phyloP scores from a whole-genome alignment of 768 basidiomycete species.

The Clitopilus passeckerianus region DNA sequence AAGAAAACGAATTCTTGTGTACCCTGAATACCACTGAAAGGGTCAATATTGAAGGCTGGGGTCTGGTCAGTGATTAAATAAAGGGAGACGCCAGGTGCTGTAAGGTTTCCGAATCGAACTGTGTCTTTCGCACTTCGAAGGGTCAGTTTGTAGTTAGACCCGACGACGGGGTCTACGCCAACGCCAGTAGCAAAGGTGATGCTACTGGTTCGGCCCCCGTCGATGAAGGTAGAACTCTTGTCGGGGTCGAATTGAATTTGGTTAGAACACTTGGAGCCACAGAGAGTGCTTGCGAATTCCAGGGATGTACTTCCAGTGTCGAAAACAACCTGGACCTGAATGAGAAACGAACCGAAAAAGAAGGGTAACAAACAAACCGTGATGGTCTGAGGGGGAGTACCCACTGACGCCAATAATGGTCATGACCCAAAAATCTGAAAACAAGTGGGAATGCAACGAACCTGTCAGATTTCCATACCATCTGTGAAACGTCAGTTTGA shows the following conservation, averaged over 20 bases:
- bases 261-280: conserved; percentile 34
- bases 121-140: conserved; percentile 42
- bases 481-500: conserved; percentile 18
- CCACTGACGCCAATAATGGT: conserved; percentile 24
- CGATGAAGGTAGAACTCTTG: conserved; percentile 47
- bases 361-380: conserved; percentile 20
- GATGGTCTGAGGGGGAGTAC: conserved; percentile 47
- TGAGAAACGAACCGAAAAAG: background rate
- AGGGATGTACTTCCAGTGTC: conserved; percentile 49
- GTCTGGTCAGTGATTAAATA: conserved; percentile 54
- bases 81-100: conserved; percentile 29
- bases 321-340: conserved; percentile 40
- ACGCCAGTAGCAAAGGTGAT: conserved; percentile 53
- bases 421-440: background rate
- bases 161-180: conserved; percentile 49
- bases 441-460: conserved; percentile 6
- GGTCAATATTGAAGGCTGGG: conserved; percentile 44
- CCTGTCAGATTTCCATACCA: conserved; percentile 51
- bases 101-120: conserved; percentile 42
- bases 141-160: conserved; percentile 40
- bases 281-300: conserved; percentile 48
- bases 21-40: conserved; percentile 55
- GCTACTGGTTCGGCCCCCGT: conserved; percentile 31
- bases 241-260: conserved; percentile 43
- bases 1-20: conserved; percentile 4